Conservation (phyloP, 2,329 filamentous ascomycete species). For the Penicillium concentricum region DNA sequence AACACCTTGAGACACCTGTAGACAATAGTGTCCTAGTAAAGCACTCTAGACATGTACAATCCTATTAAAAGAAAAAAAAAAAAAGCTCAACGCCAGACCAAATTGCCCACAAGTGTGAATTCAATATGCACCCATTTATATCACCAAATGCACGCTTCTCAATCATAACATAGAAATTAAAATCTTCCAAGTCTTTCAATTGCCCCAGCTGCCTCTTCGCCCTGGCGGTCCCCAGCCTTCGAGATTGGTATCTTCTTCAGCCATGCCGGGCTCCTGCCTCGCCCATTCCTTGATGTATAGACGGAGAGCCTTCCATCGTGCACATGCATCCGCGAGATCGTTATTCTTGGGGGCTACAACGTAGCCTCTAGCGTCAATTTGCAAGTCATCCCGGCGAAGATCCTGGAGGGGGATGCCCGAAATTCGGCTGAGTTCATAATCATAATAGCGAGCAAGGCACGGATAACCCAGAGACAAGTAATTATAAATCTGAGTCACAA, state of each 20-base stretch:
- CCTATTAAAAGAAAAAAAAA: background rate
- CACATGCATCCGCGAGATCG: slow-evolving; percentile 55
- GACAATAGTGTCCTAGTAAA: background rate
- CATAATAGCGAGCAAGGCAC: slow-evolving; percentile 76
- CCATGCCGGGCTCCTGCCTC: slow-evolving; percentile 75
- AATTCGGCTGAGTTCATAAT: slow-evolving; percentile 81
- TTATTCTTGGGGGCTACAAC: slow-evolving; percentile 57
- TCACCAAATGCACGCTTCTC: background rate
- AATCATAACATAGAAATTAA: background rate
- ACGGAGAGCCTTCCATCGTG: slow-evolving; percentile 80
- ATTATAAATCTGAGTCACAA: slow-evolving; percentile 95
- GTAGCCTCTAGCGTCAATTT: slow-evolving; percentile 68
- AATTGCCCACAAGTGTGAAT: background rate
- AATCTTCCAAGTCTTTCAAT: slow-evolving; percentile 40
- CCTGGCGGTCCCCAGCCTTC: slow-evolving; percentile 65
- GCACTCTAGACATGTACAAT: background rate
- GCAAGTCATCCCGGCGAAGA: slow-evolving; percentile 68
- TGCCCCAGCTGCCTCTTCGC: slow-evolving; percentile 66
- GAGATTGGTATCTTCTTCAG: slow-evolving; percentile 52
- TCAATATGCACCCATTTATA: background rate
- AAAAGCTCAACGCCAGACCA: background rate
- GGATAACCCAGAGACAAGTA: slow-evolving; percentile 93
- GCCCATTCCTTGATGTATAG: slow-evolving; percentile 88
- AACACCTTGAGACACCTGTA: background rate
- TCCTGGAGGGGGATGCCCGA: slow-evolving; percentile 67